Base-by-base conservation (phyloP, 495 filamentous ascomycete genomes). In the Chlorociboria aeruginascens region DNA sequence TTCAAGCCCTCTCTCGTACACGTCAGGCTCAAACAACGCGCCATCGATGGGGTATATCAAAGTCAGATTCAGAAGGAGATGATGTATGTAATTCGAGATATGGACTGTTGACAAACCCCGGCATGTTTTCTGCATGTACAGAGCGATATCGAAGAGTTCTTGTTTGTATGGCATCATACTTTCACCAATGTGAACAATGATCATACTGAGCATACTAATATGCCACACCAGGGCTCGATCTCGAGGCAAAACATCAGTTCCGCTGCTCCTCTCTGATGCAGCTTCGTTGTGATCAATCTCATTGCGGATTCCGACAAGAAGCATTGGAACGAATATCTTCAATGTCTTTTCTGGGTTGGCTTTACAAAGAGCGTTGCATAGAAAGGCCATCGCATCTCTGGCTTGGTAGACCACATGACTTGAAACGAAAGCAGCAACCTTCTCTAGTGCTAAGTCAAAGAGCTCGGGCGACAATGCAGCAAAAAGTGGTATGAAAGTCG, bases 231-330 rank as follows among this genome's bases (percentile, higher is more conserved):
- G 69, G 10, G 83, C 92, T 20, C 93, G 74, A 62, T 99, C 92
- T 55, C 92, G 76, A 29, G 92, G 92, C 33, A 97, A 73, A 29
- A 97, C 86, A 60, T 99, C 92, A 14, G 85, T 82, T 12, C 93
- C 92, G 33, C 87, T 92, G 36, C 86, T 96, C 52, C 92, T 73
- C 28, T 93, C 93, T 31, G 92, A 95, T 7, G 88, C 92, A 10
- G 92, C 92, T n/a, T 87, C 86, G 56, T 96, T 97, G 59, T 95
- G 86, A 56, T 94, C 87, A 53, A 99, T 97, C 59, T 99, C 92
- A 45, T 86, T 93, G 40, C 89, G 84, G 52, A 99, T 99, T 31
- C 86, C 87, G 59, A 83, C 77, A 35, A 89, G 82, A 48, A 99
- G 69, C 64, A 94, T 83, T 0, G 92, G 92, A 28, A 97, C 75